These are phyloP conservation scores for Kuraishia borneana DNA, from an alignment of 805 yeast genomes.

Conservation along the genomic window DNA sequence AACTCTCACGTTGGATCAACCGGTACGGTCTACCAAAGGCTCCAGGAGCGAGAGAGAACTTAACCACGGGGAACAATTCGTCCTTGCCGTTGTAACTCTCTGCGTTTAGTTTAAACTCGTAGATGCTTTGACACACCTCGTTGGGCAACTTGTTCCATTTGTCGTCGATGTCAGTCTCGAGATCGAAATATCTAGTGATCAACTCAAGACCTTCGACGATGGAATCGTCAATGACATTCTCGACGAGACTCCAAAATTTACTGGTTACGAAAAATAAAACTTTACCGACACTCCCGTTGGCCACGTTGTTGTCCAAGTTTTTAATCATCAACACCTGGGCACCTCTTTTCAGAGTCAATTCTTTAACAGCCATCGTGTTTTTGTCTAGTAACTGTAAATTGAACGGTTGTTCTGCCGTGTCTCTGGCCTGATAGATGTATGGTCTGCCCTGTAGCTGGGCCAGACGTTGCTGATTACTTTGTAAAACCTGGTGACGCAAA, in stretches of 20 bases:
- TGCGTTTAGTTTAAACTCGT: too few relatives aligned
- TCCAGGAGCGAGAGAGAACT: conserved; percentile 1
- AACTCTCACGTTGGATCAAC: conserved; percentile 1
- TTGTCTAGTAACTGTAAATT: conserved; percentile 25
- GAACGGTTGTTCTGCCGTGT: conserved; percentile 34
- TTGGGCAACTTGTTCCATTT: not conserved
- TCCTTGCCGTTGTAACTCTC: not conserved
- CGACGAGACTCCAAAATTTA: conserved; percentile 1
- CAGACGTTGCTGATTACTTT: conserved; percentile 46
- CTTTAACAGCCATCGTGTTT: conserved; percentile 53
- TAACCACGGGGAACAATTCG: conserved; percentile 2
- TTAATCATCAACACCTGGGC: conserved; percentile 82
- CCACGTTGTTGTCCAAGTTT: conserved; percentile 60
- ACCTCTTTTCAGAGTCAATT: conserved; percentile 46
- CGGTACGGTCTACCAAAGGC: not conserved
- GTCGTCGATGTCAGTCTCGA: conserved; percentile 5
- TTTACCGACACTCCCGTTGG: conserved; percentile 69
- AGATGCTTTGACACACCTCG: not conserved
- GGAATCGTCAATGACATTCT: too few relatives aligned
- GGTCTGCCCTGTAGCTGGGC: conserved; percentile 30
- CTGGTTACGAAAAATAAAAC: conserved; percentile 34
- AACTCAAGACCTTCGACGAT: too few relatives aligned
- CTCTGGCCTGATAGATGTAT: conserved; percentile 35
- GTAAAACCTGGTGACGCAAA: conserved; percentile 61
- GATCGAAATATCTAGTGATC: not conserved